These are phyloP conservation scores for Ilyonectria destructans DNA, from an alignment of 2,329 filamentous ascomycete genomes.

Conservation along the genomic window DNA sequence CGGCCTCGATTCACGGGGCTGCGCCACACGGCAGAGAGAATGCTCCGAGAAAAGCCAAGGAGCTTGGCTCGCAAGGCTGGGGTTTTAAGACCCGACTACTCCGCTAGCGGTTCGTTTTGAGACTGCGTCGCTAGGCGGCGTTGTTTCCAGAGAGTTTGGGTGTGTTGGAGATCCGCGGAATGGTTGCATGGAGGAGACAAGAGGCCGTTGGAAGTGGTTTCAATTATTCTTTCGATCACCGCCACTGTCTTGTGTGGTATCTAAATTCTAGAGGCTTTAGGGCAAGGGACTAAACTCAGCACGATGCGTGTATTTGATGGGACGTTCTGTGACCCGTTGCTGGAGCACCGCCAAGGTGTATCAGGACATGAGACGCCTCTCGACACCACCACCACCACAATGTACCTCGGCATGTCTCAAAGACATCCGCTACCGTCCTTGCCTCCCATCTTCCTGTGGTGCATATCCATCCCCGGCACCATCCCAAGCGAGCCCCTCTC, in stretches of 20 bases:
- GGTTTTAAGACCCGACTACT: not conserved
- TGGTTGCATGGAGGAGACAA: not conserved
- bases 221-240: slow-evolving; percentile 21
- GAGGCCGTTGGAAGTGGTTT: slow-evolving; percentile 6
- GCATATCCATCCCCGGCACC: not conserved
- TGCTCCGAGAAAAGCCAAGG: slow-evolving; percentile 1
- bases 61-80: slow-evolving; percentile 6
- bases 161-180: not conserved
- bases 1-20: slow-evolving; percentile 13
- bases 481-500: not conserved
- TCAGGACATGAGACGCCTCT: not conserved
- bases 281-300: not conserved
- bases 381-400: slow-evolving; percentile 1
- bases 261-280: slow-evolving; percentile 4
- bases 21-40: slow-evolving; percentile 14
- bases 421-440: slow-evolving; percentile 6
- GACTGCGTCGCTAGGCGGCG: not conserved
- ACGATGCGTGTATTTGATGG: not conserved
- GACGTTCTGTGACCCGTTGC: not conserved
- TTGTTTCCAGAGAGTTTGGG: slow-evolving; percentile 15
- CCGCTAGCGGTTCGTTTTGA: not conserved
- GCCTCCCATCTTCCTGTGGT: slow-evolving; percentile 9
- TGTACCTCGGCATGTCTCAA: not conserved
- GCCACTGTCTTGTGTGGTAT: slow-evolving; percentile 12
- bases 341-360: slow-evolving; percentile 2